These are phyloP conservation scores for Rhodotorula paludigena DNA, from an alignment of 768 basidiomycete species.

Conservation along the genomic window DNA sequence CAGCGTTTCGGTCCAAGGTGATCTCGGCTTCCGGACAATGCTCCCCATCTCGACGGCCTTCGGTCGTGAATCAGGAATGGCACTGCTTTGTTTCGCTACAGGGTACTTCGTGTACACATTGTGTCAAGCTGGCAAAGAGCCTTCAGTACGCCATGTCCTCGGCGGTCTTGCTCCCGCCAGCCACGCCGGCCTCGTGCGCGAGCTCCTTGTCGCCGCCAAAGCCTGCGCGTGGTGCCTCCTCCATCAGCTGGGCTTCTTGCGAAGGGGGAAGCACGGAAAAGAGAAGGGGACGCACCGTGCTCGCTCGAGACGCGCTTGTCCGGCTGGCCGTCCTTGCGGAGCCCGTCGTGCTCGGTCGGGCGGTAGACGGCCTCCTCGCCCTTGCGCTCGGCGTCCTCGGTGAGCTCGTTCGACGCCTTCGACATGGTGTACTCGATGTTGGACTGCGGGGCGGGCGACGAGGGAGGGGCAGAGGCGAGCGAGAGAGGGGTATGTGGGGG, in stretches of 20 bases:
- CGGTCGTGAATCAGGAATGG: too few species aligned
- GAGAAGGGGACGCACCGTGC: constrained; percentile 43
- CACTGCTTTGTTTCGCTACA: too few species aligned
- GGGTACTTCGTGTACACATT: too few species aligned
- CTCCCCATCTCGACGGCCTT: too few species aligned
- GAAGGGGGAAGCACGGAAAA: background rate
- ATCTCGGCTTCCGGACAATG: too few species aligned
- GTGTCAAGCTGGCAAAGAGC: background rate
- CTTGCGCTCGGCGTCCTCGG: constrained; percentile 12
- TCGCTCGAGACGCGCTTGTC: constrained; percentile 49
- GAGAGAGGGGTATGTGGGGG: too few species aligned
- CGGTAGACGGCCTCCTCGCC: constrained; percentile 5
- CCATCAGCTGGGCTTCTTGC: too few species aligned
- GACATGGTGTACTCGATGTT: constrained; percentile 18
- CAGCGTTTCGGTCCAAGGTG: too few species aligned
- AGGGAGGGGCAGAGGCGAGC: too few species aligned
- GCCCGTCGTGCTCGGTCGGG: constrained; percentile 48
- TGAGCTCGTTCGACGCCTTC: constrained; percentile 31
- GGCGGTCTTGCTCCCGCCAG: constrained; percentile 36
- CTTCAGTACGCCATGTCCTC: constrained; percentile 35
- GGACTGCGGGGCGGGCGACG: too few species aligned
- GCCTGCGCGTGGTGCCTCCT: background rate
- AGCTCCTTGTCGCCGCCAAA: constrained; percentile 37
- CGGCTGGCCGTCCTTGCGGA: constrained; percentile 48
- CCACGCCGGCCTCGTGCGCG: constrained; percentile 29